Percentiles rank a stretch among this genome's conserved stretches.
phyloP scores from a whole-genome alignment of 148 eudicot genomes.

The Vaccinium vitisidaea region DNA sequence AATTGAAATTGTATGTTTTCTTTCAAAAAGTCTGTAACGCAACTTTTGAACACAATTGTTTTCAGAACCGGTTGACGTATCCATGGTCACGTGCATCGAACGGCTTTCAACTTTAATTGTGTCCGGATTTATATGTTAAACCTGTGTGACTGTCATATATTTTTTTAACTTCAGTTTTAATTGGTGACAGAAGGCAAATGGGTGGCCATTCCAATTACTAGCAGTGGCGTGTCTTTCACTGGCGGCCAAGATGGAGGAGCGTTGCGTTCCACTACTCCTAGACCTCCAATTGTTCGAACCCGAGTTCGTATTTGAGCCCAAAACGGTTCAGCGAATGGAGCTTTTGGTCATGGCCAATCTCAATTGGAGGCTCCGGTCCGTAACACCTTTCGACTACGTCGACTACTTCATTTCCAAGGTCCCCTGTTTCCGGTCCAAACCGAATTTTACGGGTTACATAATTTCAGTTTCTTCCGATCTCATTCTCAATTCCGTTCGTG shows the following conservation, averaged over 20 bases:
- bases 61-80: too few relatives aligned
- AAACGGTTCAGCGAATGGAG: conserved; percentile 40
- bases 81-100: too few relatives aligned
- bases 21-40: too few relatives aligned
- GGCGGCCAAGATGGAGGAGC: conserved; percentile 43
- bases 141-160: too few relatives aligned
- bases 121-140: too few relatives aligned
- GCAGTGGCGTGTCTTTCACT: conserved; percentile 38
- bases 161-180: neutral
- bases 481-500: conserved; percentile 31
- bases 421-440: neutral
- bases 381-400: conserved; percentile 39
- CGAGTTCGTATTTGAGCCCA: conserved; percentile 29
- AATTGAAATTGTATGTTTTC: too few relatives aligned
- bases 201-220: conserved; percentile 39
- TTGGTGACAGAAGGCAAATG: conserved; percentile 16
- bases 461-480: conserved; percentile 22
- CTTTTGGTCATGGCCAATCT: conserved; percentile 30
- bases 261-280: conserved; percentile 26
- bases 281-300: conserved; percentile 34
- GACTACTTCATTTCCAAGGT: conserved; percentile 32
- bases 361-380: conserved; percentile 32
- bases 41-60: too few relatives aligned
- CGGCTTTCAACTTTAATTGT: too few relatives aligned
- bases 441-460: neutral